phyloP scores from a whole-genome alignment of 176 grass and related monocot species.

The Oryza glumipatula region DNA sequence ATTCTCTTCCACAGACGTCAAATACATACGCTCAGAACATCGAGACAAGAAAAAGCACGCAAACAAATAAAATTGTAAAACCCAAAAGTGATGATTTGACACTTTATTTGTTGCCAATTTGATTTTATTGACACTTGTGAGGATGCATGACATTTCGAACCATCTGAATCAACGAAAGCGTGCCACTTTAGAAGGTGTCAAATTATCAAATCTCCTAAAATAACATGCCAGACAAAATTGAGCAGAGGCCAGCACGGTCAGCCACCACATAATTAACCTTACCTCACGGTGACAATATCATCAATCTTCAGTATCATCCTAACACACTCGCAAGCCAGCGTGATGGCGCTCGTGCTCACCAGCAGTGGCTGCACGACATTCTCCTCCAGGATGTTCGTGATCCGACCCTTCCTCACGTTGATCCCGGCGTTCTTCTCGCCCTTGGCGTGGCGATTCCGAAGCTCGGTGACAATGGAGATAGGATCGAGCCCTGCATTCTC shows the following conservation, averaged over 20 bases:
- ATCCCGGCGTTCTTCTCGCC: conserved; percentile 80
- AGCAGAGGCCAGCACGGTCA: not conserved
- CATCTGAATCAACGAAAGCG: too few species aligned
- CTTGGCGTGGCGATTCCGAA: conserved; percentile 74
- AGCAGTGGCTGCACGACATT: conserved; percentile 82
- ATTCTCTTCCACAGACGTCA: conserved; percentile 15
- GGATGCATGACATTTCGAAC: too few species aligned
- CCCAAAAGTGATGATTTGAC: not conserved
- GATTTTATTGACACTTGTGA: too few species aligned
- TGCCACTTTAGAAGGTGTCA: too few species aligned
- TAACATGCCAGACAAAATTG: not conserved
- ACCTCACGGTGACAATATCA: conserved; percentile 73
- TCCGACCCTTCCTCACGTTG: conserved; percentile 85
- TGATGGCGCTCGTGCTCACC: conserved; percentile 78
- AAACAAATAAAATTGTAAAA: conserved; percentile 29
- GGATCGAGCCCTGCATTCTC: conserved; percentile 92
- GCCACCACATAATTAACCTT: not conserved
- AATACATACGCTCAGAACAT: not conserved
- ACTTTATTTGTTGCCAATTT: too few species aligned
- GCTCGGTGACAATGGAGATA: conserved; percentile 74
- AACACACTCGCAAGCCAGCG: conserved; percentile 74
- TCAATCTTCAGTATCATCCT: conserved; percentile 95
- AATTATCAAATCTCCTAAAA: not conserved
- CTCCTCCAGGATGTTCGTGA: conserved; percentile 80
- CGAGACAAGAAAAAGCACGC: not conserved